Percentiles rank a stretch among this genome's conserved stretches.
These are phyloP conservation scores for Francoa sonchifolia DNA, from an alignment of 441 rosid species.

Conservation along the genomic window DNA sequence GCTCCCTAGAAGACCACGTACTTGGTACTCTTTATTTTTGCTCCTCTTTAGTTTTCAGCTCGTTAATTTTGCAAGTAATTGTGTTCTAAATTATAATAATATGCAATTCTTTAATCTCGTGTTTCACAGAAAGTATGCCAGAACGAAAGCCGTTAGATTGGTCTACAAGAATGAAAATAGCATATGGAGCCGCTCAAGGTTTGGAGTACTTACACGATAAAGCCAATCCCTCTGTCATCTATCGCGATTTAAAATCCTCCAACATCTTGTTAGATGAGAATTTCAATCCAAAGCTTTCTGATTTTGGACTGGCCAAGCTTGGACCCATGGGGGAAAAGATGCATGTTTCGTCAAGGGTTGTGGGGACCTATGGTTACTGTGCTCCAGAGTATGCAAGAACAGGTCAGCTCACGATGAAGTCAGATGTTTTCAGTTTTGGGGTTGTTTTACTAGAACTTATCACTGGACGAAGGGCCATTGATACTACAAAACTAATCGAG, in stretches of 20 bases:
- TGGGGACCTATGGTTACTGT: constrained; percentile 85
- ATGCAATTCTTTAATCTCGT: too few species aligned
- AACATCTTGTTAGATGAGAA: constrained; percentile 55
- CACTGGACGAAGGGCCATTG: constrained; percentile 67
- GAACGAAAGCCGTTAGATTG: constrained; percentile 68
- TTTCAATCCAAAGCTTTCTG: constrained; percentile 46
- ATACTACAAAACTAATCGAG: constrained; percentile 52
- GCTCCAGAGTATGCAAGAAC: constrained; percentile 77
- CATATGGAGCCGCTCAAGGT: constrained; percentile 69
- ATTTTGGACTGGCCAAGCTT: constrained; percentile 48
- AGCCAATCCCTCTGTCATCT: constrained; percentile 53
- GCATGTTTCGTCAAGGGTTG: constrained; percentile 36
- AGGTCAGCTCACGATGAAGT: constrained; percentile 44
- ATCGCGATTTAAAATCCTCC: constrained; percentile 59
- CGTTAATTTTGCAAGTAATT: too few species aligned
- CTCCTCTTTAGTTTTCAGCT: background rate
- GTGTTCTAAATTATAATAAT: too few species aligned
- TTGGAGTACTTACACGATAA: constrained; percentile 63
- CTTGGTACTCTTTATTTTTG: constrained; percentile 28
- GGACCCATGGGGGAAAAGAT: constrained; percentile 38
- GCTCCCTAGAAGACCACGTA: constrained; percentile 51
- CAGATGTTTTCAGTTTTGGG: constrained; percentile 85
- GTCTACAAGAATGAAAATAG: constrained; percentile 58
- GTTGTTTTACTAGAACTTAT: constrained; percentile 76
- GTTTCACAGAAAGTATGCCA: too few species aligned